Percentiles rank a stretch among this genome's conserved stretches.
These are phyloP conservation scores for Phytophthora melonis DNA, from an alignment of 352 stramenopile species.

Conservation along the genomic window DNA sequence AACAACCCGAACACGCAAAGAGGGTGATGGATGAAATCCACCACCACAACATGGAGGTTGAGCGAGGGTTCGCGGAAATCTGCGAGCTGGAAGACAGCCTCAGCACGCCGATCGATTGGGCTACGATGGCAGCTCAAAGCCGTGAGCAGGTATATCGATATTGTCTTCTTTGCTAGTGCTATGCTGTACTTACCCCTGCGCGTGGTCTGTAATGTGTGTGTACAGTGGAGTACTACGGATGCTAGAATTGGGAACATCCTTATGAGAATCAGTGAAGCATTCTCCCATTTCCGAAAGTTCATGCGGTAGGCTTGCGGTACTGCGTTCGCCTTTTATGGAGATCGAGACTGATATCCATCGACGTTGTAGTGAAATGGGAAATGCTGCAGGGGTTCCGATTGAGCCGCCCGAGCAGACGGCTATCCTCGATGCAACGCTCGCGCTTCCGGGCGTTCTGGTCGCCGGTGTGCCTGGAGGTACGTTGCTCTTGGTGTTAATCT, in stretches of 20 bases:
- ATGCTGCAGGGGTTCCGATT: constrained; percentile 90
- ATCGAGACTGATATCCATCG: neutral
- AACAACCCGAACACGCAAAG: constrained; percentile 40
- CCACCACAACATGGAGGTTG: constrained; percentile 47
- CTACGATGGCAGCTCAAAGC: constrained; percentile 24
- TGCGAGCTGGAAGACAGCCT: constrained; percentile 32
- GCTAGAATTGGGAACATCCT: constrained; percentile 52
- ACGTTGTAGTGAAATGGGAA: constrained; percentile 85
- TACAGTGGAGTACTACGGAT: constrained; percentile 60
- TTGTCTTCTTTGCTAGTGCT: neutral
- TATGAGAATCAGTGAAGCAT: constrained; percentile 69
- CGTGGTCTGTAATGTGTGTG: neutral
- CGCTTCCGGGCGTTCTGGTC: constrained; percentile 93
- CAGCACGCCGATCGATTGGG: constrained; percentile 24
- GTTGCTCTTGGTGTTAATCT: neutral
- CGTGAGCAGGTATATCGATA: constrained; percentile 38
- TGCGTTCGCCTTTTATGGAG: neutral
- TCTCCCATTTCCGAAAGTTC: constrained; percentile 76
- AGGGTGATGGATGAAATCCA: constrained; percentile 49
- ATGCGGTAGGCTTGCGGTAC: constrained; percentile 67
- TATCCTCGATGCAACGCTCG: constrained; percentile 94
- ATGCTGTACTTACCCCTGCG: neutral
- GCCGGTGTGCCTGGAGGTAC: constrained; percentile 93
- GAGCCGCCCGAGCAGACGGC: constrained; percentile 93
- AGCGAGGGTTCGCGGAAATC: constrained; percentile 37